Percentiles rank a stretch among this genome's conserved stretches.
Evolutionary conservation across 2,329 filamentous ascomycete genomes (phyloP).

Genomic region (Truncatella angustata): DNA sequence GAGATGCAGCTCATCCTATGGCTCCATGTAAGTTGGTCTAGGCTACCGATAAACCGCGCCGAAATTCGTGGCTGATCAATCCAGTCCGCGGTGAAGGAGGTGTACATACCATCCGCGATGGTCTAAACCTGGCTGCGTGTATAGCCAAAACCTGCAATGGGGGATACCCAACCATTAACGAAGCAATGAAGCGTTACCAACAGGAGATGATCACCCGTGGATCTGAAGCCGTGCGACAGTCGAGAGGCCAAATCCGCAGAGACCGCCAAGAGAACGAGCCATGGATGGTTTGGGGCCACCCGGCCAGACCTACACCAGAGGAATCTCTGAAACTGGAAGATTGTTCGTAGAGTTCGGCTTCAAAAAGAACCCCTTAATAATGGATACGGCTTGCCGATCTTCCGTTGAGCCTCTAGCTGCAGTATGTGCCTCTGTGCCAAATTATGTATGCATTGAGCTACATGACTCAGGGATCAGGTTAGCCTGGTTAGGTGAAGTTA

Average conservation of each 20-base stretch:
- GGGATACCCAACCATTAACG: not conserved
- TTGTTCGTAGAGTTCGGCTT: not conserved
- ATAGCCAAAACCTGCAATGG: not conserved
- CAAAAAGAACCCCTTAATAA: no score
- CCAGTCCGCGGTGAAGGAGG: slow-evolving; percentile 45
- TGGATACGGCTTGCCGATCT: no score
- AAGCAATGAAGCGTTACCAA: not conserved
- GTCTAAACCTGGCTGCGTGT: slow-evolving; percentile 15
- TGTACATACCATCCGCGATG: slow-evolving; percentile 43
- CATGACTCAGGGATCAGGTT: no score
- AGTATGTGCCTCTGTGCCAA: no score
- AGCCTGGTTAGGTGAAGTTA: no score
- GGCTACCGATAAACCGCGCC: not conserved
- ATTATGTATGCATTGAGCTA: no score
- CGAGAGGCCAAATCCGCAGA: not conserved
- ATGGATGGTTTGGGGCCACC: slow-evolving; percentile 1
- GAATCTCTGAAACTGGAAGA: not conserved
- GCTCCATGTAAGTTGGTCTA: slow-evolving; percentile 36
- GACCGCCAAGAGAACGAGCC: not conserved
- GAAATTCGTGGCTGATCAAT: not conserved
- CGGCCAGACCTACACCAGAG: not conserved
- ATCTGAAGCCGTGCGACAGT: not conserved
- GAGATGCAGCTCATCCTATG: slow-evolving; percentile 47
- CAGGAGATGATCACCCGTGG: not conserved
- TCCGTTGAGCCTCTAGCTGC: no score